phyloP scores from a whole-genome alignment of 1,139 yeast genomes.

The Chernovozyma sophiae-reginae region DNA sequence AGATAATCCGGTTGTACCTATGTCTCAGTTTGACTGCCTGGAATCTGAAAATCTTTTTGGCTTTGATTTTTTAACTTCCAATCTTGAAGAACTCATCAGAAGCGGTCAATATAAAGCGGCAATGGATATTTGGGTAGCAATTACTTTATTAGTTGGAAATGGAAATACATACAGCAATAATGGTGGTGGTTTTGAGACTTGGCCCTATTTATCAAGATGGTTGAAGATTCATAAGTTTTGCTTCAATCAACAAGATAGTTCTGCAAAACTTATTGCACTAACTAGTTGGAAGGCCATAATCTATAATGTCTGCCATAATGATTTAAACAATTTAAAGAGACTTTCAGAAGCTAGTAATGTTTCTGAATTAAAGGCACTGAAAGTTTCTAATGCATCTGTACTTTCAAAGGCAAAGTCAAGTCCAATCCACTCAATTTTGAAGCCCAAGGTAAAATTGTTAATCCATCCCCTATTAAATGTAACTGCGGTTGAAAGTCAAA shows the following conservation, averaged over 20 bases:
- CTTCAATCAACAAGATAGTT: conserved; percentile 20
- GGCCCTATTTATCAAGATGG: conserved; percentile 33
- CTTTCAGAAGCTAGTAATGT: neutral
- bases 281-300: conserved; percentile 36
- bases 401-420: neutral
- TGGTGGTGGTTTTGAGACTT: conserved; percentile 24
- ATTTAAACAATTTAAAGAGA: conserved; percentile 20
- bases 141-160: conserved; percentile 30
- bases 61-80: conserved; percentile 22
- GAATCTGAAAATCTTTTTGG: conserved; percentile 9
- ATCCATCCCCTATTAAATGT: conserved; percentile 25
- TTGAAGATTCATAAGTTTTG: conserved; percentile 29
- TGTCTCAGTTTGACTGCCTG: conserved; percentile 7
- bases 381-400: neutral
- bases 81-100: conserved; percentile 23
- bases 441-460: conserved; percentile 26
- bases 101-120: conserved; percentile 29
- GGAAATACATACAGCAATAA: conserved; percentile 6
- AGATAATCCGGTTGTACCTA: conserved; percentile 9
- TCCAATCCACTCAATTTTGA: conserved; percentile 10
- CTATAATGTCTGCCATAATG: conserved; percentile 33
- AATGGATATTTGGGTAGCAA: conserved; percentile 42
- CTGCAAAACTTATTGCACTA: conserved; percentile 27
- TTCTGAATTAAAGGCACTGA: neutral
- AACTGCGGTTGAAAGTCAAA: conserved; percentile 17